Base-by-base conservation (phyloP, 305 asterid genomes). In the Fraxinus xanthoxyloides region DNA sequence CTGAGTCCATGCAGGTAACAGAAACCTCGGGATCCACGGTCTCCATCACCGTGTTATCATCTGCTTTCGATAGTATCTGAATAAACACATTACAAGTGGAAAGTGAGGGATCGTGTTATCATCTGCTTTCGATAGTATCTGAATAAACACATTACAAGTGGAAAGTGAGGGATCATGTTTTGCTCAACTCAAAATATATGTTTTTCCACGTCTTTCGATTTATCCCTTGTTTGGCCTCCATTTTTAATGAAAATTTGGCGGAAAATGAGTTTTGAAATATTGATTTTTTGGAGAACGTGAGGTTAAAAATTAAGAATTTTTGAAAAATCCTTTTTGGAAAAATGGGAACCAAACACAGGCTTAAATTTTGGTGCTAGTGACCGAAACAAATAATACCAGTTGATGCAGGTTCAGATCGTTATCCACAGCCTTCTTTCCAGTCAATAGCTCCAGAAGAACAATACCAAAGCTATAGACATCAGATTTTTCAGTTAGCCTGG, bases 381-480 rank as follows among this genome's bases (percentile, higher is more conserved):
- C 70, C 23, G 15, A 61, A 61, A 61, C 30, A 32, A 61, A 8
- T 72, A 3, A 0, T 80, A 97, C 99, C 98, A 93, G 89, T 80
- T 97, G 98, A 81, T 92, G 99, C 89, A 97, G 82, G 90, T 97
- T 97, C 13, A 88, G 86, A 83, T 97, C 97, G 19, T 92, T 90
- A 83, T 93, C 97, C 9, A 97, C 98, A 0, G 99, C 97, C 79
- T 93, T 97, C 86, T 85, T 94, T 34, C 99, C 99, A 0, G 99
- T 97, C 85, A 97, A 78, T 7, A 97, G 97, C 93, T 97, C 99
- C 4, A 97, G 88, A 75, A 97, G 97, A 77, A 97, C 98, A 36
- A 97, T 89, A 59, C 99, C 99, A 17, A 97, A 97, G 89, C 99
- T 95, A 72, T 97, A 97, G 13, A 97, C 98, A n/a, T 97, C 99